Conservation (phyloP, 805 yeast species). For the Wickerhamomyces silvicola region DNA sequence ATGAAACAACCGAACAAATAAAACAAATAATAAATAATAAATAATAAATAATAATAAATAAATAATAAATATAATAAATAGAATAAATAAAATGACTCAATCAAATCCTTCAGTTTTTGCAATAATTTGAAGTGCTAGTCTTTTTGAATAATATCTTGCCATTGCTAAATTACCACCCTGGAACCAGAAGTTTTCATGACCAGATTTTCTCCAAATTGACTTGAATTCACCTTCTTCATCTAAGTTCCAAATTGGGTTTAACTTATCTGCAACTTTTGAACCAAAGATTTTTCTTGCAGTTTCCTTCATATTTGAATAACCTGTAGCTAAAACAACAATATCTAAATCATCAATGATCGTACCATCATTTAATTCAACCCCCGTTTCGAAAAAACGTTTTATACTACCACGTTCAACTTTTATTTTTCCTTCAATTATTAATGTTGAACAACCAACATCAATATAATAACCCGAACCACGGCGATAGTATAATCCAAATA, state of each 20-base stretch:
- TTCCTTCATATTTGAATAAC: conserved; percentile 36
- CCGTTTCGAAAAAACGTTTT: conserved; percentile 29
- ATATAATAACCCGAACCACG: conserved; percentile 42
- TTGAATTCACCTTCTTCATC: conserved; percentile 38
- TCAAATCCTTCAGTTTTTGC: conserved; percentile 25
- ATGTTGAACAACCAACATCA: conserved; percentile 38
- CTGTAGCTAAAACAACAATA: conserved; percentile 39
- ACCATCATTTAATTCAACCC: conserved; percentile 36
- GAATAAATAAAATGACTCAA: conserved; percentile 1
- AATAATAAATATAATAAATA: not conserved
- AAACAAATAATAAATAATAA: too few relatives aligned
- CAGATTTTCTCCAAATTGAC: conserved; percentile 33
- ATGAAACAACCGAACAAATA: too few relatives aligned
- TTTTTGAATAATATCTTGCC: conserved; percentile 33
- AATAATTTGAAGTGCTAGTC: conserved; percentile 34
- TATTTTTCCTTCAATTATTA: conserved; percentile 34
- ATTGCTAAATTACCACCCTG: conserved; percentile 37
- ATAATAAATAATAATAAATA: too few relatives aligned
- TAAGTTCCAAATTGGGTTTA: conserved; percentile 36
- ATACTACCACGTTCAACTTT: conserved; percentile 31
- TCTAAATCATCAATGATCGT: conserved; percentile 27
- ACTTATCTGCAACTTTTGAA: conserved; percentile 27
- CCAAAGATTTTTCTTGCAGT: conserved; percentile 34
- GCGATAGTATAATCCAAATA: conserved; percentile 33
- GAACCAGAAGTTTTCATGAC: conserved; percentile 35